Percentiles rank a stretch among this genome's conserved stretches.
Conservation (phyloP, 2,329 filamentous ascomycete species). For the Penicillium sp. region DNA sequence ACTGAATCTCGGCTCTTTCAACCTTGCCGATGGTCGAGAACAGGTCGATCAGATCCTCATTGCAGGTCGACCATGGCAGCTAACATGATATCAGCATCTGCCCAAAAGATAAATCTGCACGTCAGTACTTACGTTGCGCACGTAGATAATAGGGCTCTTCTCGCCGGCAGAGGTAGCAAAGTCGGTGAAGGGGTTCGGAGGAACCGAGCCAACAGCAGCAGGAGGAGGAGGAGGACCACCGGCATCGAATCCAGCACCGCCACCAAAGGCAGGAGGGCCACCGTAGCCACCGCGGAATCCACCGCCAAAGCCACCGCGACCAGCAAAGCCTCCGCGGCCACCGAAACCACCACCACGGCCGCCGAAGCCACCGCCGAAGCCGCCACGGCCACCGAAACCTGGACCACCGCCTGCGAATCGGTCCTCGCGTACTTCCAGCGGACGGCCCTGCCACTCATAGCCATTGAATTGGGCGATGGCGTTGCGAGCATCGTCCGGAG, state of each 20-base stretch:
- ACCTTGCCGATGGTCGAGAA: slow-evolving; percentile 98
- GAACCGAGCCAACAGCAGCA: slow-evolving; percentile 49
- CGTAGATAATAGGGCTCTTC: slow-evolving; percentile 78
- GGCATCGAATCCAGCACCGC: slow-evolving; percentile 41
- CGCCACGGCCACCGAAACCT: slow-evolving; percentile 52
- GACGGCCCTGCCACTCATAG: slow-evolving; percentile 94
- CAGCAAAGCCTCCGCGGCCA: slow-evolving; percentile 54
- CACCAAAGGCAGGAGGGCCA: slow-evolving; percentile 32
- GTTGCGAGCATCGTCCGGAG: slow-evolving; percentile 86
- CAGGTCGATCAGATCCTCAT: slow-evolving; percentile 91
- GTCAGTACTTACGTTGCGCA: slow-evolving; percentile 76
- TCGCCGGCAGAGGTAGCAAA: slow-evolving; percentile 83
- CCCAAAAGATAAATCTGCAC: neutral
- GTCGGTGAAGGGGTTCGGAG: slow-evolving; percentile 87
- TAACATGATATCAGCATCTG: slow-evolving; percentile 36
- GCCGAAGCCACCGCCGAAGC: slow-evolving; percentile 52
- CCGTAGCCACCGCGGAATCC: slow-evolving; percentile 46
- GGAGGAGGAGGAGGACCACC: slow-evolving; percentile 27
- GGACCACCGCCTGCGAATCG: slow-evolving; percentile 65
- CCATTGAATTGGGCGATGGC: slow-evolving; percentile 98
- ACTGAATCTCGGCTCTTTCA: slow-evolving; percentile 97
- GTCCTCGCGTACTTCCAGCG: slow-evolving; percentile 92
- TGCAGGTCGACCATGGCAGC: slow-evolving; percentile 98
- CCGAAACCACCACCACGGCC: slow-evolving; percentile 46
- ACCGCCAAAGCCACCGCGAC: slow-evolving; percentile 50